Percentiles rank a stretch among this genome's conserved stretches.
These are phyloP conservation scores for Fusarium zealandicum DNA, from an alignment of 2,329 filamentous ascomycete genomes.

Conservation along the genomic window DNA sequence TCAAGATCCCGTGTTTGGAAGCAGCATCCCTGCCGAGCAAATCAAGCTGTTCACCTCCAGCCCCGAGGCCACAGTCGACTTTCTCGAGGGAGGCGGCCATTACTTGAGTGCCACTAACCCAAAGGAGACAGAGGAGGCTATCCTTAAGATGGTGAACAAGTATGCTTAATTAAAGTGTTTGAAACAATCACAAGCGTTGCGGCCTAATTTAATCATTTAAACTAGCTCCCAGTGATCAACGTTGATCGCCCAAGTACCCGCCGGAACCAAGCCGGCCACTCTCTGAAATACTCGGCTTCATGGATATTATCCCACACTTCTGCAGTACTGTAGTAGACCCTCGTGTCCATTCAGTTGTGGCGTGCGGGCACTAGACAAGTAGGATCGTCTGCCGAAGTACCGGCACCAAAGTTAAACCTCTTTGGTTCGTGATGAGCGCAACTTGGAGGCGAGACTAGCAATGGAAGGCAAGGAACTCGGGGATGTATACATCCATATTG, in stretches of 20 bases:
- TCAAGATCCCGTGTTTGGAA: slow-evolving; percentile 54
- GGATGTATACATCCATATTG: too few species aligned
- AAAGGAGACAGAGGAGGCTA: slow-evolving; percentile 52
- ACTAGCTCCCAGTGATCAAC: too few species aligned
- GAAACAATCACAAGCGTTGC: too few species aligned
- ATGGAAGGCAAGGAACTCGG: too few species aligned
- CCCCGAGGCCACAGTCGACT: slow-evolving; percentile 52
- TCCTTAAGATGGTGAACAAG: slow-evolving; percentile 53
- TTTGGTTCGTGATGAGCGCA: not conserved
- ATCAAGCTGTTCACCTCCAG: slow-evolving; percentile 59
- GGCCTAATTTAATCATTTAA: too few species aligned
- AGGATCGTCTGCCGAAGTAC: not conserved
- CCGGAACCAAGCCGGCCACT: too few species aligned
- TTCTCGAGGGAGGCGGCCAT: slow-evolving; percentile 56
- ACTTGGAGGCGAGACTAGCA: too few species aligned
- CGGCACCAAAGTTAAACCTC: not conserved
- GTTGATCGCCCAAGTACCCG: too few species aligned
- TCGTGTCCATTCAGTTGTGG: not conserved
- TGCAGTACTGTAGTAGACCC: not conserved
- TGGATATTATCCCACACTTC: too few species aligned
- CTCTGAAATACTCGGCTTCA: not conserved
- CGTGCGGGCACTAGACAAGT: not conserved
- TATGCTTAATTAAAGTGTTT: slow-evolving; percentile 47
- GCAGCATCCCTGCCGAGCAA: slow-evolving; percentile 53
- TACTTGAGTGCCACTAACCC: slow-evolving; percentile 59